A percentile compares a stretch with the other conserved stretches of the same genome.
phyloP scores from a whole-genome alignment of 169 alveolate genomes.

The Amoebophrya sp. region DNA sequence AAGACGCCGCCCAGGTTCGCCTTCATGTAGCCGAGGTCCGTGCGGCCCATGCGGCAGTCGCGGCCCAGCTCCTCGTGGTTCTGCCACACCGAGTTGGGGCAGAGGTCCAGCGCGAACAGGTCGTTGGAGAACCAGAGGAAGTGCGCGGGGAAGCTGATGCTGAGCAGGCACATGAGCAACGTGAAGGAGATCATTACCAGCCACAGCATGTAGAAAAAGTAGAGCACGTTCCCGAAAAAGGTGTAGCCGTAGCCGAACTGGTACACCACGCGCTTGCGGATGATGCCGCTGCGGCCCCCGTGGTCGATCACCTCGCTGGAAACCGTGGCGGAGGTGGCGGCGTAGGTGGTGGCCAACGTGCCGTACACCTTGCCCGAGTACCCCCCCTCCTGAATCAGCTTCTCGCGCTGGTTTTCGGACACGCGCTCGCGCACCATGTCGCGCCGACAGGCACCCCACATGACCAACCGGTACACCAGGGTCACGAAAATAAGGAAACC shows the following conservation, averaged over 20 bases:
- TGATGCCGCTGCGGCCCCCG: neutral
- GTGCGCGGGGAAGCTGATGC: neutral
- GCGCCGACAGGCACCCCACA: neutral
- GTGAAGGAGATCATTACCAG: neutral
- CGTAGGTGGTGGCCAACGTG: neutral
- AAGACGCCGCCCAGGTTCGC: neutral
- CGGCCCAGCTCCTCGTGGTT: neutral
- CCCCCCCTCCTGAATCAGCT: neutral
- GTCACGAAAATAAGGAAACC: neutral
- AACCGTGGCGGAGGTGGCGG: neutral
- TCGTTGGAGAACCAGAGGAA: neutral
- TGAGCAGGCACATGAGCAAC: neutral
- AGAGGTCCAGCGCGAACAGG: neutral
- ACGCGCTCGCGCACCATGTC: neutral
- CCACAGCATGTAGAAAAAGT: neutral
- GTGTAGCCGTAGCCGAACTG: neutral
- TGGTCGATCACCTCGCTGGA: neutral
- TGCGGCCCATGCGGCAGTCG: neutral
- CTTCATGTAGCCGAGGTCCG: neutral
- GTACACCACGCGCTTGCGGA: neutral
- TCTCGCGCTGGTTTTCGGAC: neutral
- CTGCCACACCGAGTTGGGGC: neutral
- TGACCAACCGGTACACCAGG: neutral
- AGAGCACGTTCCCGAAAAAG: neutral
- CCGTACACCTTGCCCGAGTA: neutral